Base-by-base conservation (phyloP, 768 basidiomycete genomes). In the Gloeopeniophorella convolvens region DNA sequence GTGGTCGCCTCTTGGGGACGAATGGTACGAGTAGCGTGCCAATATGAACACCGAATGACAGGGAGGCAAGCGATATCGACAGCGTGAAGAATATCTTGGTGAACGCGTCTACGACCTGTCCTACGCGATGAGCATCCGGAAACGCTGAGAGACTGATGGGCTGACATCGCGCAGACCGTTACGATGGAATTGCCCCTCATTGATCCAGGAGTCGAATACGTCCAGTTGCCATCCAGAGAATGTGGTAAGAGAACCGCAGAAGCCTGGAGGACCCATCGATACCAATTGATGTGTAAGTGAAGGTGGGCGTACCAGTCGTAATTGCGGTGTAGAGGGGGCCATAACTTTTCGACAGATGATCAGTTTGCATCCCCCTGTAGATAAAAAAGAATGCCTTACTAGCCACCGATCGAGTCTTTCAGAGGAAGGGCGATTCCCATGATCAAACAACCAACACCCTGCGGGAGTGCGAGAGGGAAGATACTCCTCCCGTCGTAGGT, bases 161-260 rank as follows among this genome's bases (percentile, higher is more conserved):
- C 88, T 52, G 57, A 91, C 94, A 64, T 87, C 77, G 55, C 78
- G 72, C 27, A 97, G 72, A 44, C 89, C 82, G 42, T 75, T 72
- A 41, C 85, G 77, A 47, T 72, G 63, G 40, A 73, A 75, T 9
- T 70, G 65, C 30, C 70, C 70, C 3, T 75, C 67, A 63, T 97
- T 90, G 1, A 85, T 72, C 81, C 93, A 98, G 0, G 91, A 86
- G 45, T 75, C 66, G 61, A 95, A 98, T 0, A 91, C 67, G 54
- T 94, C 89, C 9, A 89, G 63, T 66, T 97, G 90, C 96, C 96
- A 98, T 31, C 83, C 79, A 13, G 94, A 96, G 71, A 98, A 98
- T 2, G 93, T 97, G 9, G 96, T 99, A 59, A 98, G 67, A 1
- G 91, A 95, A 3, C 95, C 96, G 62, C 96, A 98, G 66, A 97